Evolutionary conservation across 768 basidiomycete genomes (phyloP).

Genomic region (Lactifluus piperatus): DNA sequence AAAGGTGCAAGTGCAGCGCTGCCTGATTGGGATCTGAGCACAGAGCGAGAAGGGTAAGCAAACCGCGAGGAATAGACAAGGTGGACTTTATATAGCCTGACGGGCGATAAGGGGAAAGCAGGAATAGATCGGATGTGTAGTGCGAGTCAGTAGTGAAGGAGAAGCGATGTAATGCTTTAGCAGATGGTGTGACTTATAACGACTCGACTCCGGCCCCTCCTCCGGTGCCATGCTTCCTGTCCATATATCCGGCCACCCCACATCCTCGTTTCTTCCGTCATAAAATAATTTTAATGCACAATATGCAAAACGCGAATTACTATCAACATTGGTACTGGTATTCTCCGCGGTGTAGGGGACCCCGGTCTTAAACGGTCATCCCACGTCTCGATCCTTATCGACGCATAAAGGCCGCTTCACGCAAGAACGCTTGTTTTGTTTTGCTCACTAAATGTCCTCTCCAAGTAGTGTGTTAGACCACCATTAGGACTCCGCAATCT

Average conservation of each 20-base stretch:
- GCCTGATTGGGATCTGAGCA: constrained; percentile 1
- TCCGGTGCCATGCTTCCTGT: neutral
- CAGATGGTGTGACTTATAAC: neutral
- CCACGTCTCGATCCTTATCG: neutral
- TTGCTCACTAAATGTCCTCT: neutral
- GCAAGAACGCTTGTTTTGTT: constrained; percentile 7
- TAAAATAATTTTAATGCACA: neutral
- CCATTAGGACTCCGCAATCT: neutral
- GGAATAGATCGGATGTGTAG: neutral
- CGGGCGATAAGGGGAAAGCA: neutral
- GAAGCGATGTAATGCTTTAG: neutral
- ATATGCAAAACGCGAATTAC: neutral
- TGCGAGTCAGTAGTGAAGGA: neutral
- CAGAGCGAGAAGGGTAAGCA: constrained; percentile 10
- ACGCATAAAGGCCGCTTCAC: constrained; percentile 1
- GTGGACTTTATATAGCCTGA: constrained; percentile 14
- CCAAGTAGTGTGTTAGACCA: neutral
- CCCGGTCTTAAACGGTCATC: neutral
- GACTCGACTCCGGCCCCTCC: neutral
- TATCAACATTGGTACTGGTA: neutral
- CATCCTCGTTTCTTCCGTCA: neutral
- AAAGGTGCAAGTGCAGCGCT: neutral
- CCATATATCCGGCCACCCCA: neutral
- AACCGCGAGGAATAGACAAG: neutral
- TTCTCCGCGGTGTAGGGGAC: neutral